Conservation (phyloP, 208 protist species). For the Histomonas meleagridis region DNA sequence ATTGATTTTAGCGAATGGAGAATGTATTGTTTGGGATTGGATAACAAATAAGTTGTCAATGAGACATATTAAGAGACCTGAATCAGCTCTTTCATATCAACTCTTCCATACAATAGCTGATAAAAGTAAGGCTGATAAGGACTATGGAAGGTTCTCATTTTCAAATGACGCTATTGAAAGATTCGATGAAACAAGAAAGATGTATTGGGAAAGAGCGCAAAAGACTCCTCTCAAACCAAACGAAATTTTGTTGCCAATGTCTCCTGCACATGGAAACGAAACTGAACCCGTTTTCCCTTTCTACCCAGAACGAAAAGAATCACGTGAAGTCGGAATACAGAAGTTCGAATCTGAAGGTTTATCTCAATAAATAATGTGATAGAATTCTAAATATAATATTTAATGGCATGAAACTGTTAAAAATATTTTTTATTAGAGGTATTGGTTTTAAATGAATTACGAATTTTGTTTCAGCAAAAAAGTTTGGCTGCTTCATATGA, state of each 20-base stretch:
- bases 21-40: not conserved
- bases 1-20: not conserved
- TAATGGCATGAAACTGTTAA: no score
- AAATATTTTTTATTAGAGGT: no score
- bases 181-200: constrained; percentile 18
- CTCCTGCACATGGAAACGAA: not conserved
- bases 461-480: no score
- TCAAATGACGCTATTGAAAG: not conserved
- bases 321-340: not conserved
- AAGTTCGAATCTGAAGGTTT: no score
- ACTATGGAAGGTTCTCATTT: not conserved
- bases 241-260: not conserved
- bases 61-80: not conserved
- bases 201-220: not conserved
- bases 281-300: not conserved
- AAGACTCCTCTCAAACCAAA: not conserved
- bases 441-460: no score
- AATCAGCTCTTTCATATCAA: not conserved
- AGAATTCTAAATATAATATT: no score
- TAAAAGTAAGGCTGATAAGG: not conserved
- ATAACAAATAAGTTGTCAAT: not conserved
- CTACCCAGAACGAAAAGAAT: not conserved
- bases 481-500: no score
- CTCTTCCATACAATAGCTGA: not conserved
- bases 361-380: no score